A percentile compares a stretch with the other conserved stretches of the same genome.
These are phyloP conservation scores for Penicillium sp. DNA, from an alignment of 2,329 filamentous ascomycete species.

Conservation along the genomic window DNA sequence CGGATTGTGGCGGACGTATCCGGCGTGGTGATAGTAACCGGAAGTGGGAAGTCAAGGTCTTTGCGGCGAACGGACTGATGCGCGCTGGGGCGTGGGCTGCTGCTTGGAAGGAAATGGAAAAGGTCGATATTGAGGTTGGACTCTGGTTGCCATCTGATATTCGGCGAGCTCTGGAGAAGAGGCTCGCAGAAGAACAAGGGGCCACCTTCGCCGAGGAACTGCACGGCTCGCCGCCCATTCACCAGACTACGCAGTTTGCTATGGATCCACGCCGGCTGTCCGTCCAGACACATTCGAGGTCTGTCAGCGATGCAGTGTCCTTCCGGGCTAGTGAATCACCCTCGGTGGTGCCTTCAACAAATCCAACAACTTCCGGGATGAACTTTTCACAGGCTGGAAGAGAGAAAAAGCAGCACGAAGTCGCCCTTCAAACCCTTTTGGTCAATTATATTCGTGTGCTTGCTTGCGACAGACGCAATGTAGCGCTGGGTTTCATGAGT, in stretches of 20 bases:
- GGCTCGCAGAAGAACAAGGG: constrained; percentile 43
- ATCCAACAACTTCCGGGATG: neutral
- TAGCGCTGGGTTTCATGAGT: constrained; percentile 31
- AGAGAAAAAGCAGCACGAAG: constrained; percentile 33
- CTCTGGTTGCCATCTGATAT: constrained; percentile 61
- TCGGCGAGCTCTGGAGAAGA: constrained; percentile 50
- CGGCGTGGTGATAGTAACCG: constrained; percentile 47
- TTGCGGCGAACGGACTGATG: constrained; percentile 94
- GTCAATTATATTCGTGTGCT: constrained; percentile 55
- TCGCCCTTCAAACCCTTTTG: constrained; percentile 53
- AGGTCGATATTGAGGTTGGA: constrained; percentile 90
- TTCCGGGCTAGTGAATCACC: neutral
- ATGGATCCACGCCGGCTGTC: constrained; percentile 7
- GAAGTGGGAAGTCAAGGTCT: constrained; percentile 73
- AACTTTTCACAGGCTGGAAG: constrained; percentile 2
- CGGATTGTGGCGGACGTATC: constrained; percentile 52
- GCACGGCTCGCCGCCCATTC: constrained; percentile 10
- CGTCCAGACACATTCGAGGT: constrained; percentile 7
- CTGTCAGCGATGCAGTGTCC: constrained; percentile 11
- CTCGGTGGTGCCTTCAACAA: constrained; percentile 1
- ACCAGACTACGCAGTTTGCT: constrained; percentile 4
- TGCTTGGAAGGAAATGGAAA: constrained; percentile 96
- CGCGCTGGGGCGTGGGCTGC: constrained; percentile 86
- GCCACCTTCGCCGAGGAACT: constrained; percentile 19
- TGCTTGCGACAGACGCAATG: constrained; percentile 54